phyloP scores from a whole-genome alignment of 1,139 yeast species.

The Pichia kudriavzevii region DNA sequence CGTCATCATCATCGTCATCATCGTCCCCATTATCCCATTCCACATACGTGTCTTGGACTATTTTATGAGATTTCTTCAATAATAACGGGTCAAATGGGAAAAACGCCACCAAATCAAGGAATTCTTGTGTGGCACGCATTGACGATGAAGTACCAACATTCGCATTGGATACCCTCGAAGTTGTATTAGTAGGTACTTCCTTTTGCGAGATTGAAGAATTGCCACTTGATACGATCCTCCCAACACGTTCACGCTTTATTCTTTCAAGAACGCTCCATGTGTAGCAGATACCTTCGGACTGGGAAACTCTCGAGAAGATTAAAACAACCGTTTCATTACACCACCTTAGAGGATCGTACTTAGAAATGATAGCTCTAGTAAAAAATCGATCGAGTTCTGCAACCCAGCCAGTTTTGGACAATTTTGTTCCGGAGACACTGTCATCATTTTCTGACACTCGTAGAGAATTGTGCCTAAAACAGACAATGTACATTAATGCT shows the following conservation, averaged over 20 bases:
- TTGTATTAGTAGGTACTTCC: not conserved
- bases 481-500: constrained; percentile 82
- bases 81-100: constrained; percentile 94
- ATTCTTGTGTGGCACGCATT: constrained; percentile 48
- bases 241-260: constrained; percentile 60
- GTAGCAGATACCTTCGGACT: constrained; percentile 82
- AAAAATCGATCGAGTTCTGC: constrained; percentile 77
- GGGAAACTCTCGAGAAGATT: constrained; percentile 90
- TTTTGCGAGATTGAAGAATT: constrained; percentile 1
- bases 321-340: constrained; percentile 91
- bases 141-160: constrained; percentile 12
- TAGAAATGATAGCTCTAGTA: constrained; percentile 77
- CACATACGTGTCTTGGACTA: constrained; percentile 52
- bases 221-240: constrained; percentile 20
- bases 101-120: constrained; percentile 81
- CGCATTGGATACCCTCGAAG: constrained; percentile 16
- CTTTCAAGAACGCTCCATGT: constrained; percentile 91
- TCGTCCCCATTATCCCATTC: constrained; percentile 63
- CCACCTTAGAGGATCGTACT: constrained; percentile 87
- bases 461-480: constrained; percentile 69
- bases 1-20: constrained; percentile 39
- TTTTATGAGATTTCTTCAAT: constrained; percentile 51
- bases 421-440: not conserved
- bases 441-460: constrained; percentile 24
- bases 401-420: constrained; percentile 49